Conservation (phyloP, 208 protist species). For the Angomonas desouzai region DNA sequence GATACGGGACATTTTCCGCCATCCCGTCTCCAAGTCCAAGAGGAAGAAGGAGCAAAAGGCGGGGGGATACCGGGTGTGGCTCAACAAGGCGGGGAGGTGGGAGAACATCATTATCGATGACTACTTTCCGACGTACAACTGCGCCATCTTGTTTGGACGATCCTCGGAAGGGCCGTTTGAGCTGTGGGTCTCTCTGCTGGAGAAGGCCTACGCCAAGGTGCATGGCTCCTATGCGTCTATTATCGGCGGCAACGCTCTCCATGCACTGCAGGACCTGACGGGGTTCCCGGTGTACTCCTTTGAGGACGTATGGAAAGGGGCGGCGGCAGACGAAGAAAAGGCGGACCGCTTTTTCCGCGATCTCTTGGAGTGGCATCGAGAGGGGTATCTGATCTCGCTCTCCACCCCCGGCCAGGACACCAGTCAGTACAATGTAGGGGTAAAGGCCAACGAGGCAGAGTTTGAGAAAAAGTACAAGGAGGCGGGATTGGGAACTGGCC, state of each 20-base stretch:
- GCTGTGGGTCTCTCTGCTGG: constrained; percentile 68
- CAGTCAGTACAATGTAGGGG: constrained; percentile 21
- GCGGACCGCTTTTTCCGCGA: constrained; percentile 25
- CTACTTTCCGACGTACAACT: constrained; percentile 39
- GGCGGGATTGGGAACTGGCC: constrained; percentile 28
- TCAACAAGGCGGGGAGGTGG: constrained; percentile 56
- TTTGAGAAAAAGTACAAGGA: constrained; percentile 24
- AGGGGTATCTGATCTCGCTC: constrained; percentile 33
- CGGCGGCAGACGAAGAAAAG: constrained; percentile 16
- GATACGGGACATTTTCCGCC: constrained; percentile 30
- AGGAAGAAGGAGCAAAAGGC: constrained; percentile 24
- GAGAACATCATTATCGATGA: constrained; percentile 50
- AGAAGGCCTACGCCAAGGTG: constrained; percentile 88
- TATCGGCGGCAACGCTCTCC: constrained; percentile 35
- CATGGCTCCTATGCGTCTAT: constrained; percentile 66
- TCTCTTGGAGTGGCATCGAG: constrained; percentile 18
- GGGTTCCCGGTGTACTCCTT: constrained; percentile 46
- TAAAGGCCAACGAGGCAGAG: constrained; percentile 12
- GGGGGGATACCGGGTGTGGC: constrained; percentile 37
- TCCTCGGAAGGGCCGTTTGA: constrained; percentile 35
- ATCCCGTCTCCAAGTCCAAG: constrained; percentile 26
- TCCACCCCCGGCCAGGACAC: constrained; percentile 29
- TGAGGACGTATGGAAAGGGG: constrained; percentile 35
- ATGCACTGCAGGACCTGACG: constrained; percentile 59
- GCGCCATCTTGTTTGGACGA: constrained; percentile 28